Base-by-base conservation (phyloP, 2,329 filamentous ascomycete genomes). In the Pestalotiopsis sp. region DNA sequence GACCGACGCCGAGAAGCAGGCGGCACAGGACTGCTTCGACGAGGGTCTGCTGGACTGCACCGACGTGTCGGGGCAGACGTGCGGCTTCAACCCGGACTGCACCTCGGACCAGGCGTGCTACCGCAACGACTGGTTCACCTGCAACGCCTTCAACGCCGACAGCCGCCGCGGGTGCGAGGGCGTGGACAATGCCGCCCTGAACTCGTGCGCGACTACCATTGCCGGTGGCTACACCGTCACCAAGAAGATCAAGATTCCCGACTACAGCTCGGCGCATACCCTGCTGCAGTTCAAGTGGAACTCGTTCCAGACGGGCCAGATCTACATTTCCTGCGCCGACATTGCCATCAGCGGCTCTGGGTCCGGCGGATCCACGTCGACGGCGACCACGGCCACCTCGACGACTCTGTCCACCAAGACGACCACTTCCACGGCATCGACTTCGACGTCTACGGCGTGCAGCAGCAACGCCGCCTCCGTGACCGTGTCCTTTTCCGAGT, bases 91-190 rank as follows among this genome's bases (percentile, higher is more conserved):
- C 71, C 79, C 84, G 0, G 85, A 88, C 71, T 87, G 85, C 71
- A 71, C 74, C 0, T 67, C 76, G 14, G 84, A 75, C 0, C 76
- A 85, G 72, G 71, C 81, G 0, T 87, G 85, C 72, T 83, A 79
- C 68, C 78, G 83, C 2, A 86, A 87, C 66, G 84, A 87, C 75
- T 87, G 86, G 86, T 87, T 87, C 71, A 87, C 85, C 0, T 87
- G 86, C 78, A 81, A 85, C 65, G 79, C 77, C 1, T 85, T 84
- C 71, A 71, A 80, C 23, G 74, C 72, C 5, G 74, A 76, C 70
- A 75, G 72, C 69, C 78, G 81, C 14, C 78, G 81, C 25, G 79
- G 70, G 3, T 85, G 83, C 72, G 75, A 85, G 71, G 84, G 84
- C 1, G 85, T 87, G 23, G 84, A 86, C 70, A 78, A 78, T 41